A percentile compares a stretch with the other conserved stretches of the same genome.
These are phyloP conservation scores for Aspergillus brasiliensis DNA, from an alignment of 2,329 filamentous ascomycete genomes.

Conservation along the genomic window DNA sequence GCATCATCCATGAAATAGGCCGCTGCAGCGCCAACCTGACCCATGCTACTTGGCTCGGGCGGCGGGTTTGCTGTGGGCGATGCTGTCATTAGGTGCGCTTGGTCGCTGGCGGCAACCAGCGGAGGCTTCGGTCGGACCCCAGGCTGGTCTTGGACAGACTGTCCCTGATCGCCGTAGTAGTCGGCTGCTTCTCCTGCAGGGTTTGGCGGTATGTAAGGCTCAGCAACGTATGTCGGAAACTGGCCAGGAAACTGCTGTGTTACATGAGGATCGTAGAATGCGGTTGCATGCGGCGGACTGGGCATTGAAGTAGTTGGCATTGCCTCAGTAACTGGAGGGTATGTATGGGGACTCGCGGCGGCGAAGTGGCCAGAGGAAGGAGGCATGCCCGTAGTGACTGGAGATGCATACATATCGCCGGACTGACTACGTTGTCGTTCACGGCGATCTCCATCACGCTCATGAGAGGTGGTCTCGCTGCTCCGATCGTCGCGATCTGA, in stretches of 20 bases:
- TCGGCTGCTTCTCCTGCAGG: conserved; percentile 60
- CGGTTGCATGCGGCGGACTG: conserved; percentile 26
- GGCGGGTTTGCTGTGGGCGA: conserved; percentile 55
- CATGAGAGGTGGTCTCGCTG: conserved; percentile 21
- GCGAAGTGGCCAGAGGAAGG: conserved; percentile 19
- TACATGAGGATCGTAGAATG: conserved; percentile 50
- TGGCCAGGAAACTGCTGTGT: conserved; percentile 63
- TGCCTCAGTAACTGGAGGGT: background rate
- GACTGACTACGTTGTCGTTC: conserved; percentile 35
- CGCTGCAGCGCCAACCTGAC: conserved; percentile 53
- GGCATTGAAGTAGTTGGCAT: conserved; percentile 18
- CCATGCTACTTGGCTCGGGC: conserved; percentile 59
- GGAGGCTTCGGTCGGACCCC: conserved; percentile 59
- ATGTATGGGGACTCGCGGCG: background rate
- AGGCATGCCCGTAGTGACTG: conserved; percentile 22
- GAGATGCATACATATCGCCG: conserved; percentile 30
- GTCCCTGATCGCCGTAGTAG: conserved; percentile 64
- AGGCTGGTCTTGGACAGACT: conserved; percentile 62
- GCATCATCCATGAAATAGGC: conserved; percentile 53
- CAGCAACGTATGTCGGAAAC: conserved; percentile 49
- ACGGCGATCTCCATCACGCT: conserved; percentile 17
- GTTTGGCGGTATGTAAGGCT: conserved; percentile 50
- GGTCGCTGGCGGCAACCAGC: conserved; percentile 56
- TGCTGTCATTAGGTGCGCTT: conserved; percentile 60
- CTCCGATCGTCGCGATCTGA: conserved; percentile 25